A percentile compares a stretch with the other conserved stretches of the same genome.
phyloP scores from a whole-genome alignment of 2,329 filamentous ascomycete genomes.

The Phaeoacremonium minimum region DNA sequence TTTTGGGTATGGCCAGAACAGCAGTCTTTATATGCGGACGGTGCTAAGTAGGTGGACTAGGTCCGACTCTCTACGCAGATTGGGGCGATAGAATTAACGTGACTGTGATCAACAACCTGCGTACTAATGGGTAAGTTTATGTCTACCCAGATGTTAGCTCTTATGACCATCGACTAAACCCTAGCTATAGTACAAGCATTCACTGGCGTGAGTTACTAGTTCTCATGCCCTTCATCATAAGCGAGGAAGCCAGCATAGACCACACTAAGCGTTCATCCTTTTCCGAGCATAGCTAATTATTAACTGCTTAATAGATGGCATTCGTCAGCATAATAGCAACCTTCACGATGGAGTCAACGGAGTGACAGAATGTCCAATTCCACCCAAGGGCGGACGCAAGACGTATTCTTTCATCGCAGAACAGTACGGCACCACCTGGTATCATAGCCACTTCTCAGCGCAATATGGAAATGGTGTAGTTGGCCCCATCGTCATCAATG shows the following conservation, averaged over 20 bases:
- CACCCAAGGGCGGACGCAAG: conserved; percentile 23
- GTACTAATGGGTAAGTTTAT: conserved; percentile 27
- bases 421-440: conserved; percentile 34
- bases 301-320: neutral
- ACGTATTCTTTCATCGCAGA: conserved; percentile 30
- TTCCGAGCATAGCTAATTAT: too few species aligned
- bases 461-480: conserved; percentile 44
- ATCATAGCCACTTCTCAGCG: conserved; percentile 42
- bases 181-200: conserved; percentile 28
- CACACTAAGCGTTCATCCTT: conserved; percentile 10
- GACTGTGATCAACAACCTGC: conserved; percentile 62
- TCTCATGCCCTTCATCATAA: too few species aligned
- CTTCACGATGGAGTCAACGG: conserved; percentile 42
- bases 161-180: neutral
- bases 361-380: conserved; percentile 35
- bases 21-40: too few species aligned
- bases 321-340: conserved; percentile 7
- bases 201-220: conserved; percentile 48
- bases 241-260: too few species aligned
- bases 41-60: conserved; percentile 22
- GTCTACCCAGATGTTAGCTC: neutral
- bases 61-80: conserved; percentile 48
- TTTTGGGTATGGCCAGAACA: conserved; percentile 4
- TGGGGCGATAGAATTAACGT: conserved; percentile 52
- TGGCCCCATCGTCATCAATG: conserved; percentile 42